Percentiles rank a stretch among this genome's conserved stretches.
Evolutionary conservation across 2,329 filamentous ascomycete genomes (phyloP).

Genomic region (Cladorrhinum sp.): DNA sequence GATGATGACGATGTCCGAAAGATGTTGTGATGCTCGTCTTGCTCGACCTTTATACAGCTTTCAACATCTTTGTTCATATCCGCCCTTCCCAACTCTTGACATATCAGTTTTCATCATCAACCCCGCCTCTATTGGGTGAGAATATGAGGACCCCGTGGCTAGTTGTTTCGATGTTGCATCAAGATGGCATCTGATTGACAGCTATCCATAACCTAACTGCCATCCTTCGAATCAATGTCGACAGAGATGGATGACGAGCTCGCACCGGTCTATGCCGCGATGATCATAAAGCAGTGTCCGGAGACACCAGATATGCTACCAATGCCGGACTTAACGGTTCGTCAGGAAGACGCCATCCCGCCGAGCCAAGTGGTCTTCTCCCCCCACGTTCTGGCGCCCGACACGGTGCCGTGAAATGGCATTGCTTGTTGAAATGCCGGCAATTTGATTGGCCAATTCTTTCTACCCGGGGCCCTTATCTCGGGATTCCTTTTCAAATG

Average conservation of each 20-base stretch:
- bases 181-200: not conserved
- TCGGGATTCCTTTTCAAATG: not conserved
- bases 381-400: conserved; percentile 3
- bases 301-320: not conserved
- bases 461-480: not conserved
- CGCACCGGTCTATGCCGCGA: conserved; percentile 14
- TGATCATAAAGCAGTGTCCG: not conserved
- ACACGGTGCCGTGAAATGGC: conserved; percentile 2
- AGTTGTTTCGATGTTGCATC: not conserved
- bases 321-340: not conserved
- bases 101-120: not conserved
- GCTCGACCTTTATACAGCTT: conserved; percentile 1
- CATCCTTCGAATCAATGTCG: conserved; percentile 9
- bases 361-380: no score
- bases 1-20: not conserved
- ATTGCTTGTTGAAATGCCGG: not conserved
- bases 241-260: conserved; percentile 18
- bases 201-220: not conserved
- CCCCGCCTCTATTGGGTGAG: not conserved
- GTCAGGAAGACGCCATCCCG: not conserved
- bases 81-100: not conserved
- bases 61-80: not conserved
- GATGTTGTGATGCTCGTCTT: not conserved
- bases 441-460: not conserved
- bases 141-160: conserved; percentile 3